These are phyloP conservation scores for Cutaneotrichosporon dermatis DNA, from an alignment of 1,284 basidiomycete genomes.

Conservation along the genomic window DNA sequence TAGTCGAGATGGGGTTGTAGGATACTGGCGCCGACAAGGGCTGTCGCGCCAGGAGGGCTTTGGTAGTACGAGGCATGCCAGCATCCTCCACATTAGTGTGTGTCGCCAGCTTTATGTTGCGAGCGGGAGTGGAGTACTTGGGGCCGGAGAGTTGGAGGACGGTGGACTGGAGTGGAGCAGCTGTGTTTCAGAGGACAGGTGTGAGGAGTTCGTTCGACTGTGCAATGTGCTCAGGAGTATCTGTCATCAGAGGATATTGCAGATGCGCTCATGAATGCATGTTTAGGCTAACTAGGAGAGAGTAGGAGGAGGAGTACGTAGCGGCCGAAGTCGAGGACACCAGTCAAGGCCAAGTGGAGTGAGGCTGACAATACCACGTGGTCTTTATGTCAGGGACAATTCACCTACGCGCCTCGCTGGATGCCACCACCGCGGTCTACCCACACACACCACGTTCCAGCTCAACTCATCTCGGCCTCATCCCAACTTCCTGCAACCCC, in stretches of 20 bases:
- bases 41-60: slow-evolving; percentile 10
- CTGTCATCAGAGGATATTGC: too few species aligned
- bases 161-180: background rate
- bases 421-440: background rate
- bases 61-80: slow-evolving; percentile 20
- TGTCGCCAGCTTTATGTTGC: too few species aligned
- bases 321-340: too few species aligned
- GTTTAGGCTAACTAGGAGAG: too few species aligned
- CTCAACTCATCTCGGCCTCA: background rate
- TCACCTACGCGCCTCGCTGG: slow-evolving; percentile 3
- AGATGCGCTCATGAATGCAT: too few species aligned
- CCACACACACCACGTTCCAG: too few species aligned
- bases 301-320: too few species aligned
- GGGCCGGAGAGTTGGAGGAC: background rate
- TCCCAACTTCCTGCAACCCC: too few species aligned
- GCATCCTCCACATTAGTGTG: slow-evolving; percentile 7
- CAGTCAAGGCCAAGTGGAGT: background rate
- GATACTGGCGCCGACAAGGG: slow-evolving; percentile 7
- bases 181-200: too few species aligned
- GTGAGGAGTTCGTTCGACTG: too few species aligned
- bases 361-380: background rate
- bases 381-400: background rate
- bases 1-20: background rate
- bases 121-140: background rate
- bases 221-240: too few species aligned